Evolutionary conservation across 176 grass and related monocot species (phyloP), one percentile per base, ranked within the genome.

Genomic region (Alopecurus myosuroides): DNA sequence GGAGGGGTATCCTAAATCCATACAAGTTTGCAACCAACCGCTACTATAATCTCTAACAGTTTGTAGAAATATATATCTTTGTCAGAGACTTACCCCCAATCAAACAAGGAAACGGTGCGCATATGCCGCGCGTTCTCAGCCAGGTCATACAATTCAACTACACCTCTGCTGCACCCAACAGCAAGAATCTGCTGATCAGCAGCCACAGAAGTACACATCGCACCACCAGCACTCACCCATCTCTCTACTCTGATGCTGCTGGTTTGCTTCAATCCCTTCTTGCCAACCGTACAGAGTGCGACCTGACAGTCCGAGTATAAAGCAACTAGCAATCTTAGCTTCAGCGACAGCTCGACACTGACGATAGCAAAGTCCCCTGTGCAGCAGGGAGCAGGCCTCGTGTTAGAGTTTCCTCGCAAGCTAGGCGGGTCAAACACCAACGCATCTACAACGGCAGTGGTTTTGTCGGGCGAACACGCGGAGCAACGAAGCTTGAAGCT

Each of bases 61-160:
- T 84, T 36, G 65, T 11, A 67, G 49, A 22, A 63, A 69, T 36
- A 37, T 37, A 70, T 9, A 45, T 45, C 13, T 48, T 7, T 73
- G 7, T 37, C 15, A 81, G 29, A 86, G 57, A 61, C 90, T 90
- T 91, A 98, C 91, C 97, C 93, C 97, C 97, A 98, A 74, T 98
- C 91, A 78, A 92, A 94, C 68, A 98, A 90, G 37, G 97, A 98
- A 86, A 98, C 89, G 13, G 93, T 94, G 19, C 97, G 89, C 74
- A 98, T 90, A 88, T 90, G 87, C 41, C 79, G 75, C 12, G 84
- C 79, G 60, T 79, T 90, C 70, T 95, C 97, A 77, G 91, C 84
- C 17, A 98, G 88, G 82, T 98, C 93, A 88, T 98, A 98, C 80
- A 98, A 79, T 75, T 98, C 97, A 69, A 98, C 91, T 57, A 92